A percentile compares a stretch with the other conserved stretches of the same genome.
Conservation (phyloP, 305 asterid genomes). For the Plantago rigida region DNA sequence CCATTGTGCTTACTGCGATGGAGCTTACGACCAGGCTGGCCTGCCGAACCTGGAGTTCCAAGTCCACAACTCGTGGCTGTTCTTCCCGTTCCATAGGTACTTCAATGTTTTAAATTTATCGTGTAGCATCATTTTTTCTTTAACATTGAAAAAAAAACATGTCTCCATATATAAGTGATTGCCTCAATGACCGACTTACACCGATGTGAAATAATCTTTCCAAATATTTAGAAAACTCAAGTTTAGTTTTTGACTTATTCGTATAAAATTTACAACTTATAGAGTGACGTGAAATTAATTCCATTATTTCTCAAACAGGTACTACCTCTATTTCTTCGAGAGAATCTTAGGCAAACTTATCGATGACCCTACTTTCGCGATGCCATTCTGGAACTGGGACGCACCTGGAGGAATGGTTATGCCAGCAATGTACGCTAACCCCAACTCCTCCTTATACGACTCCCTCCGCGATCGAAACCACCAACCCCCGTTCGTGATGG, state of each 20-base stretch:
- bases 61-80: conserved; percentile 66
- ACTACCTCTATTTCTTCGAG: conserved; percentile 63
- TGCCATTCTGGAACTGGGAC: conserved; percentile 86
- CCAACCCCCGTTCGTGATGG: conserved; percentile 52
- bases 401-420: conserved; percentile 54
- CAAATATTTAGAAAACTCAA: too few species aligned
- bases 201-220: too few species aligned
- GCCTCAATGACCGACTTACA: too few species aligned
- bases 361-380: conserved; percentile 52
- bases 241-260: too few species aligned
- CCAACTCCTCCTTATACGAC: conserved; percentile 46
- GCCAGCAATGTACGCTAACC: conserved; percentile 41
- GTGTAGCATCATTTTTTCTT: too few species aligned
- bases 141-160: too few species aligned
- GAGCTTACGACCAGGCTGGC: conserved; percentile 66
- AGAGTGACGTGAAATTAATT: too few species aligned
- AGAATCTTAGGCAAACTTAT: conserved; percentile 50
- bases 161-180: too few species aligned
- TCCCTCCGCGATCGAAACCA: conserved; percentile 43
- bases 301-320: neutral
- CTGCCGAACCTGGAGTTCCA: conserved; percentile 59
- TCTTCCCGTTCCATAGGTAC: conserved; percentile 58
- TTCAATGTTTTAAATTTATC: too few species aligned
- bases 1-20: conserved; percentile 82
- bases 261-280: too few species aligned